Evolutionary conservation across 208 protist species (phyloP).

Genomic region (Sergeia podlipaevii): DNA sequence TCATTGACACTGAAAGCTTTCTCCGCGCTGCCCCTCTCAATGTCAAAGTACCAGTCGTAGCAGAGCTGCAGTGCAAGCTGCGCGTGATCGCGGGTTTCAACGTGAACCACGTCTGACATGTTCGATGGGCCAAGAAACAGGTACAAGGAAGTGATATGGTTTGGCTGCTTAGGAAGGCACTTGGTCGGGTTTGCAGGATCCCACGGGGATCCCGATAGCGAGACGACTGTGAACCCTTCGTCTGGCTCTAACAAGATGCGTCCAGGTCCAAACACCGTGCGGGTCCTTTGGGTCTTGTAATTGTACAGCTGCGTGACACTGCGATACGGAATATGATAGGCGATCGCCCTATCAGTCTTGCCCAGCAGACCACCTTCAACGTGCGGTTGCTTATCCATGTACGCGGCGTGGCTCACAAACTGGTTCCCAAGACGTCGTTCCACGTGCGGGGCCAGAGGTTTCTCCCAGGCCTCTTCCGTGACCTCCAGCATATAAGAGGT

Average conservation of each 20-base stretch:
- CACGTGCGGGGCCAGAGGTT: slow-evolving; percentile 59
- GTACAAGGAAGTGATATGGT: slow-evolving; percentile 71
- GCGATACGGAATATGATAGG: slow-evolving; percentile 92
- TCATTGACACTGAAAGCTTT: slow-evolving; percentile 78
- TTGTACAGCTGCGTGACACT: slow-evolving; percentile 96
- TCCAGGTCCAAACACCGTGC: slow-evolving; percentile 82
- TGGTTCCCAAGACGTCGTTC: slow-evolving; percentile 25
- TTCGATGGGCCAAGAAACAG: slow-evolving; percentile 93
- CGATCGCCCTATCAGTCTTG: slow-evolving; percentile 82
- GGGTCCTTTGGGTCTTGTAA: slow-evolving; percentile 84
- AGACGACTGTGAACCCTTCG: slow-evolving; percentile 83
- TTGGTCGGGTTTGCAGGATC: slow-evolving; percentile 75
- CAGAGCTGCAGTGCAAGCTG: slow-evolving; percentile 79
- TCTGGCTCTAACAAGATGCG: slow-evolving; percentile 75
- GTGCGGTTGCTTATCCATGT: slow-evolving; percentile 24
- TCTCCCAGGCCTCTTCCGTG: slow-evolving; percentile 82
- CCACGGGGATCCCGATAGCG: slow-evolving; percentile 84
- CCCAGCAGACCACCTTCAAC: slow-evolving; percentile 5
- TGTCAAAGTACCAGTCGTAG: slow-evolving; percentile 91
- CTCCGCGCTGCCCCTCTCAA: slow-evolving; percentile 40
- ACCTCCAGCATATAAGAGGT: slow-evolving; percentile 70
- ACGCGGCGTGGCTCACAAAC: slow-evolving; percentile 34
- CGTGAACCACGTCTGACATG: slow-evolving; percentile 93
- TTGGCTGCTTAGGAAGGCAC: slow-evolving; percentile 67
- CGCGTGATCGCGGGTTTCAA: slow-evolving; percentile 88